These are phyloP conservation scores for Diplogelasinospora grovesii DNA, from an alignment of 495 filamentous ascomycete genomes.

Conservation along the genomic window DNA sequence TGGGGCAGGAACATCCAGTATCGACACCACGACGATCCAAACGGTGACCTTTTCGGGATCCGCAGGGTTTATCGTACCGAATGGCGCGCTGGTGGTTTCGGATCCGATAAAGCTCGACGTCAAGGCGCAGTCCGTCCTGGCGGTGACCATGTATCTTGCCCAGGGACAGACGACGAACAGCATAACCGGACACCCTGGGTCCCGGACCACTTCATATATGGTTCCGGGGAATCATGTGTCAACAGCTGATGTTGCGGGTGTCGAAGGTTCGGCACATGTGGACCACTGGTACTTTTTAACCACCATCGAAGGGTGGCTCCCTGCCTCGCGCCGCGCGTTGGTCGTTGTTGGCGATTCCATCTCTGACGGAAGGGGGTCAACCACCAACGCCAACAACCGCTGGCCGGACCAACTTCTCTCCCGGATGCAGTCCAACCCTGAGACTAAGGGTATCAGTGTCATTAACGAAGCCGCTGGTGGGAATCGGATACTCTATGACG, in stretches of 20 bases:
- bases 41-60: constrained; percentile 48
- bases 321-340: constrained; percentile 28
- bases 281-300: constrained; percentile 50
- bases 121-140: constrained; percentile 36
- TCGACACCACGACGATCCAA: constrained; percentile 35
- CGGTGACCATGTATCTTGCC: constrained; percentile 48
- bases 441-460: constrained; percentile 35
- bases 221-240: constrained; percentile 41
- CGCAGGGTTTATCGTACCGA: constrained; percentile 39
- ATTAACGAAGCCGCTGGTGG: constrained; percentile 64
- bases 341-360: constrained; percentile 61
- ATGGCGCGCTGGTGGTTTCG: constrained; percentile 50
- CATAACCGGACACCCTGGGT: constrained; percentile 57
- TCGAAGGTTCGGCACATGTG: constrained; percentile 11
- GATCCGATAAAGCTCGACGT: constrained; percentile 50
- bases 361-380: constrained; percentile 56
- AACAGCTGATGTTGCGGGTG: constrained; percentile 30
- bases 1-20: constrained; percentile 31
- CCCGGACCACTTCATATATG: constrained; percentile 49
- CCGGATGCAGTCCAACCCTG: constrained; percentile 32
- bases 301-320: constrained; percentile 43
- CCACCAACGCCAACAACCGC: constrained; percentile 53
- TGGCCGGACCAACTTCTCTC: constrained; percentile 57
- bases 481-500: constrained; percentile 54
- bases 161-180: constrained; percentile 43